phyloP scores from a whole-genome alignment of 306 rosid genomes.

The Quercus engelmannii region DNA sequence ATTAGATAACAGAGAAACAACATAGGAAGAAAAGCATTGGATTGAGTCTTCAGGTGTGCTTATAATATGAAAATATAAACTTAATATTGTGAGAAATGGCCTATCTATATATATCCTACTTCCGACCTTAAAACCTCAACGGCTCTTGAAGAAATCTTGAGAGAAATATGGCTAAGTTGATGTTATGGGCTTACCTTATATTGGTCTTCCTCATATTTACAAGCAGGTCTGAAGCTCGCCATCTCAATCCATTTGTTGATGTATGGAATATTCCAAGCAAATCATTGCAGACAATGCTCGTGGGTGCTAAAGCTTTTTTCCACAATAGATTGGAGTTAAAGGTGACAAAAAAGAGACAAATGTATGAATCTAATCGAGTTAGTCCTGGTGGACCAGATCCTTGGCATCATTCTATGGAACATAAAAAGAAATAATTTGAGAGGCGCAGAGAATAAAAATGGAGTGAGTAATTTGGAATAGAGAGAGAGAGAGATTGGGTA shows the following conservation, averaged over 20 bases:
- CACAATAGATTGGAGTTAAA: not conserved
- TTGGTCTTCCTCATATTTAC: not conserved
- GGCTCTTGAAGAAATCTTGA: not conserved
- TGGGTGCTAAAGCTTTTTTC: not conserved
- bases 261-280: not conserved
- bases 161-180: not conserved
- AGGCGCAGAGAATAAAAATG: not conserved
- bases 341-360: not conserved
- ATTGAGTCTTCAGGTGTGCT: not conserved
- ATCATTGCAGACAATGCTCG: not conserved
- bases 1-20: not conserved
- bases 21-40: not conserved
- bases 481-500: not conserved
- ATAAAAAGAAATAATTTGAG: not conserved
- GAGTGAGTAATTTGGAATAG: not conserved
- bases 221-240: not conserved
- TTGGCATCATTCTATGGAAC: not conserved
- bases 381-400: not conserved
- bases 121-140: not conserved
- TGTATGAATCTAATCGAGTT: not conserved
- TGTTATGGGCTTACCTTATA: not conserved
- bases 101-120: not conserved
- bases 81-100: not conserved
- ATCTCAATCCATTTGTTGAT: not conserved
- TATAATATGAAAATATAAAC: not conserved